Evolutionary conservation across 352 stramenopile genomes (phyloP), one percentile per base, ranked within the genome.

Genomic region (Globisporangium camurandrum): DNA sequence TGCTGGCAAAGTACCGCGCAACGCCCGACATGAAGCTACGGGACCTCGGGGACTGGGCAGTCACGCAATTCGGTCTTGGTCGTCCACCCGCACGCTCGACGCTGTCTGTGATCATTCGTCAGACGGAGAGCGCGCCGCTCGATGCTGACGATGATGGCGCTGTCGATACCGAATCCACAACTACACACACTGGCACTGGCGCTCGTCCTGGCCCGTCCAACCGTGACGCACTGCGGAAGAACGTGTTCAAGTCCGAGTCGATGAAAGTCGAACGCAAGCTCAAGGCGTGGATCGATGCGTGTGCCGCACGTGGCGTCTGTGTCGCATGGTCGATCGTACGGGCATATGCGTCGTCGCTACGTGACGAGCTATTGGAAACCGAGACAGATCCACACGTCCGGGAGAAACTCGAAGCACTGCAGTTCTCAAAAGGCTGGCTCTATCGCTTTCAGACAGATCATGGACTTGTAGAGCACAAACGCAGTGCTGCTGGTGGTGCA

Each of bases 11-110:
- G 46, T 45, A 38, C 34, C 34, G 24, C 4, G n/a, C 16, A 5
- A 52, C 46, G 14, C 34, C 46, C 6, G 46, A 45, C 38, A 52
- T 52, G 46, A 45, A 52, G 24, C 38, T 46, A 7, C 46, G 46
- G 4, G 46, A 52, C 9, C 10, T 52, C 5, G 46, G 23, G 10
- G n/a, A 45, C 23, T 52, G 46, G 46, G 46, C 46, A 5, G 34
- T 39, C 4, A 22, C 44, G 46, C 36, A 44, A 24, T 52, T 52
- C 8, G 37, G 24, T 9, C 34, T 52, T 5, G 46, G 30, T 22
- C 41, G 38, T 8, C 17, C 28, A 10, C 46, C 46, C 11, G 26
- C 23, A 10, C 41, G 30, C 17, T 52, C 46, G 9, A 45, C 46
- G 36, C 33, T 52, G 23, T 52, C 46, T 7, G 17, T 36, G 4